Conservation (phyloP, 2,329 filamentous ascomycete genomes). For the Clonostachys rhizophaga region DNA sequence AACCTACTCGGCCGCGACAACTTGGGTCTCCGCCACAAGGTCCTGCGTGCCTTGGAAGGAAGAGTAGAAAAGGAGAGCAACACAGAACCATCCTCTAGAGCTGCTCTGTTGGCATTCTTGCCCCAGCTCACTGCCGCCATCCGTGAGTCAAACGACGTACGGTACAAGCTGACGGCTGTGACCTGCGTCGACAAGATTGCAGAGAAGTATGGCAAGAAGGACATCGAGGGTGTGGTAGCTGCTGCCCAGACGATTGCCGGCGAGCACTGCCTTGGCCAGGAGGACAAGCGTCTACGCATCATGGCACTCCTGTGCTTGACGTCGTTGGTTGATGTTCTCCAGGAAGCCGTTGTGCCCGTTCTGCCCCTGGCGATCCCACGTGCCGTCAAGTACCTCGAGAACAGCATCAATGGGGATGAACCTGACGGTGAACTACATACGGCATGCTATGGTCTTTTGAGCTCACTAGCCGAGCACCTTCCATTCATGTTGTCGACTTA, state of each 20-base stretch:
- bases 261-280: slow-evolving; percentile 68
- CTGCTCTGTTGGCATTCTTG: slow-evolving; percentile 72
- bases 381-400: slow-evolving; percentile 65
- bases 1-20: slow-evolving; percentile 73
- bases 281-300: slow-evolving; percentile 67
- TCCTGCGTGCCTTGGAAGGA: slow-evolving; percentile 73
- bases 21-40: slow-evolving; percentile 71
- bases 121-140: slow-evolving; percentile 75
- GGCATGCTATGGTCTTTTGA: slow-evolving; percentile 76
- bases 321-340: slow-evolving; percentile 82
- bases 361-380: slow-evolving; percentile 72
- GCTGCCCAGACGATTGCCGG: slow-evolving; percentile 76
- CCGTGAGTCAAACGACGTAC: slow-evolving; percentile 63
- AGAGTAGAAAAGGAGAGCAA: slow-evolving; percentile 72
- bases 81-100: slow-evolving; percentile 62
- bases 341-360: slow-evolving; percentile 79
- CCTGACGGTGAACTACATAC: slow-evolving; percentile 67
- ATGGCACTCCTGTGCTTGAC: slow-evolving; percentile 87
- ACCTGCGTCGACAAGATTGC: slow-evolving; percentile 88
- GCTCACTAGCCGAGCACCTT: slow-evolving; percentile 73
- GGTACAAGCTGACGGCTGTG: slow-evolving; percentile 80
- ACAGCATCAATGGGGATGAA: slow-evolving; percentile 49
- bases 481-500: slow-evolving; percentile 86
- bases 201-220: slow-evolving; percentile 93
- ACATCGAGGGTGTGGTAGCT: slow-evolving; percentile 68